A percentile compares a stretch with the other conserved stretches of the same genome.
Evolutionary conservation across 2,329 filamentous ascomycete genomes (phyloP).

Genomic region (Alternaria sp.): DNA sequence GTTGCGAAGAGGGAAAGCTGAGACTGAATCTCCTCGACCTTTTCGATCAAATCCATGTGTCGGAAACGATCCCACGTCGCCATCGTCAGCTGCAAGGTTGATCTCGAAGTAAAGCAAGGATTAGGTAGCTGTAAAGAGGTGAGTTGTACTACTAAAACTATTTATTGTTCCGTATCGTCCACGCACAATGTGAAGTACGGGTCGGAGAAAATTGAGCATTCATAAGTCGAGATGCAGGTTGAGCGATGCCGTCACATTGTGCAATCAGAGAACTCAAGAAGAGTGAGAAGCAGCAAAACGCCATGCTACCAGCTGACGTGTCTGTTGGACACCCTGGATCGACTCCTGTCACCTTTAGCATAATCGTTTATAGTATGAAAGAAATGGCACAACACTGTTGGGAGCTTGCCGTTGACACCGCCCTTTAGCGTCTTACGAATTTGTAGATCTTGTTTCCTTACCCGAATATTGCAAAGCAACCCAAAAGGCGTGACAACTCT

Average conservation of each 20-base stretch:
- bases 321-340: too few species aligned
- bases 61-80: too few species aligned
- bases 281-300: too few species aligned
- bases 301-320: too few species aligned
- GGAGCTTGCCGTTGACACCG: background rate
- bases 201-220: too few species aligned
- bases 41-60: background rate
- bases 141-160: background rate
- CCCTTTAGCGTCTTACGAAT: background rate
- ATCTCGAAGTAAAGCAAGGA: too few species aligned
- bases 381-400: background rate
- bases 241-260: too few species aligned
- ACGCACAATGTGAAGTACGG: background rate
- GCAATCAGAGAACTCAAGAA: too few species aligned
- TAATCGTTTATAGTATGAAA: background rate
- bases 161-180: background rate
- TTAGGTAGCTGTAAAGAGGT: background rate
- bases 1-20: too few species aligned
- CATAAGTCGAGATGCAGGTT: too few species aligned
- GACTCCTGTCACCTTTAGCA: background rate
- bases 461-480: background rate
- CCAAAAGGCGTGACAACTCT: background rate
- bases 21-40: too few species aligned
- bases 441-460: background rate
- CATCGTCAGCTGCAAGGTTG: too few species aligned